Base-by-base conservation (phyloP, 768 basidiomycete species). In the Aureoboletus auriporus region DNA sequence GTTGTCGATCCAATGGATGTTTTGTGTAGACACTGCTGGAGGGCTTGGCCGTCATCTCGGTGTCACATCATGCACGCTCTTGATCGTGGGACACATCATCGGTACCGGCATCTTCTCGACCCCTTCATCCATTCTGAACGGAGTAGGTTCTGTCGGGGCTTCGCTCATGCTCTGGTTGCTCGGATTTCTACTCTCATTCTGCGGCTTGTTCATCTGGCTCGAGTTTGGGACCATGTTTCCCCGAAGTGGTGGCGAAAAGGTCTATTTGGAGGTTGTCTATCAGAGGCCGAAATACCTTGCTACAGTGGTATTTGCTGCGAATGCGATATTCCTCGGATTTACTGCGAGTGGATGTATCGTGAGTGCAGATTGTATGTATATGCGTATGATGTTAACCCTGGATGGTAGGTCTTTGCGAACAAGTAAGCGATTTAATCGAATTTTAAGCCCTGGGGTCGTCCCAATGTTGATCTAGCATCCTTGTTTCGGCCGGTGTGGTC, bases 141-240 rank as follows among this genome's bases (percentile, higher is more conserved):
- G 78, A 0, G 81, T 82, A 0, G 76, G 75, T 8, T 80, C 79
- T 5, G 66, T 82, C 14, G 82, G 80, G 14, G 80, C 80, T 0
- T 81, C 79, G 0, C 65, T 83, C 42, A 74, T 83, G 73, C 75
- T 82, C n/a, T 83, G 80, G 82, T 75, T 82, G 1, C 75, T 82
- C 20, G 82, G 81, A 5, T 80, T 82, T 54, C 54, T 74, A 1
- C 70, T 83, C 3, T 81, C 80, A 0, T 77, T 76, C 50, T 82
- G 77, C 44, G 80, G 80, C 0, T 63, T 82, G 11, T 81, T 83
- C 58, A 75, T 82, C 46, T 82, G 79, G 79, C 74, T 83, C 17
- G 80, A 83, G 51, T 76, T 76, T 42, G 82, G 82, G 6, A 78
- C 79, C 2, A 83, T 82, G 81, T 79, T 75, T 50, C 81, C 80